Conservation (phyloP, 225 moss, liverwort and hornwort species). For the Physcomitrellopsis africana region DNA sequence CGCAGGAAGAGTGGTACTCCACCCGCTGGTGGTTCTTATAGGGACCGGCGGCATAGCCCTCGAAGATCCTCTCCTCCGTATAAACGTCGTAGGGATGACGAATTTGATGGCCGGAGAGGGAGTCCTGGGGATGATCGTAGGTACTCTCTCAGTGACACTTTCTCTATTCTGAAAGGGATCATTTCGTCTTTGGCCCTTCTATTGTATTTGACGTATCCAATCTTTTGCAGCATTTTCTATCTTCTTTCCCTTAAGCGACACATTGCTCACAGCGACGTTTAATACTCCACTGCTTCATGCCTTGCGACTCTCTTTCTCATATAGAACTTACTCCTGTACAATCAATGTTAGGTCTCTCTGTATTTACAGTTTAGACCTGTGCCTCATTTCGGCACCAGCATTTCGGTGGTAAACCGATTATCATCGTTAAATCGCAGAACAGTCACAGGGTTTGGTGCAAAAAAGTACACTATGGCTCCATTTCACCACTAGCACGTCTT, state of each 20-base stretch:
- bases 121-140: constrained; percentile 88
- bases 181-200: constrained; percentile 4
- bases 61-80: constrained; percentile 87
- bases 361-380: constrained; percentile 14
- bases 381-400: constrained; percentile 3
- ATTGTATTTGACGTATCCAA: constrained; percentile 1
- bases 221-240: neutral
- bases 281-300: neutral
- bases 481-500: neutral
- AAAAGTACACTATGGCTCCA: constrained; percentile 10
- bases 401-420: constrained; percentile 15
- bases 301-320: neutral
- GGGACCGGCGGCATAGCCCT: constrained; percentile 89
- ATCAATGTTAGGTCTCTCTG: constrained; percentile 2
- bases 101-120: constrained; percentile 77
- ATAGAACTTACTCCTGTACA: neutral
- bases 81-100: constrained; percentile 94
- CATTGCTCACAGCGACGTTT: constrained; percentile 19
- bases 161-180: neutral
- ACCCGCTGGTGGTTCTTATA: constrained; percentile 59
- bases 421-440: constrained; percentile 23
- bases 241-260: neutral
- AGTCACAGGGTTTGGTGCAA: constrained; percentile 33
- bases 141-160: constrained; percentile 58
- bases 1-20: constrained; percentile 97